These are phyloP conservation scores for Crataegus laevigata DNA, from an alignment of 306 rosid species.

Conservation along the genomic window DNA sequence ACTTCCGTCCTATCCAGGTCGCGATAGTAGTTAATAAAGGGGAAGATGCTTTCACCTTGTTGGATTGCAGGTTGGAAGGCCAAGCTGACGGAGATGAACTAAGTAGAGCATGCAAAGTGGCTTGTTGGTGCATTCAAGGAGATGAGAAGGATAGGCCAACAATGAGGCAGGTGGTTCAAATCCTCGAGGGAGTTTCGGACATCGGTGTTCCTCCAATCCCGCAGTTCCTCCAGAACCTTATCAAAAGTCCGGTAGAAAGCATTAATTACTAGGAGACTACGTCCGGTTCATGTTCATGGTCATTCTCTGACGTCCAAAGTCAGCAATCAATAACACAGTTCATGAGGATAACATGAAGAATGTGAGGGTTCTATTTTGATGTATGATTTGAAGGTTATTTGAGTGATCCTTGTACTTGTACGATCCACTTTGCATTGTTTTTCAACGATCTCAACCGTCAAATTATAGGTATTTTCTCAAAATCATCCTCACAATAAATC, in stretches of 20 bases:
- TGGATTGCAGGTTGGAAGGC: constrained; percentile 33
- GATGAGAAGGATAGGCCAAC: constrained; percentile 38
- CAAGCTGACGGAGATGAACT: constrained; percentile 32
- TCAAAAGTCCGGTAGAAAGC: not conserved
- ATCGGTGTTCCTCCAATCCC: constrained; percentile 11
- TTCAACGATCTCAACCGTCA: no score
- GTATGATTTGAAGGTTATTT: no score
- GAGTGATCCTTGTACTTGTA: no score
- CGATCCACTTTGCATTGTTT: no score
- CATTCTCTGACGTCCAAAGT: not conserved
- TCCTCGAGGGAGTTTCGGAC: constrained; percentile 40
- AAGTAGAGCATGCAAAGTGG: constrained; percentile 26
- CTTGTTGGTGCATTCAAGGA: constrained; percentile 51
- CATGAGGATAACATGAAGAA: no score
- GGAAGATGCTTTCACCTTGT: constrained; percentile 9
- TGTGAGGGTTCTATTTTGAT: no score
- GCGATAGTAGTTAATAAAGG: not conserved
- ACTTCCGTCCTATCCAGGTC: not conserved
- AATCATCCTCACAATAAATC: no score
- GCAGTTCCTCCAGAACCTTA: not conserved
- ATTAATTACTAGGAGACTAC: no score
- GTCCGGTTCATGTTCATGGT: no score
- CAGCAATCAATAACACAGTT: no score
- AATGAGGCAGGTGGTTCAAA: constrained; percentile 48
- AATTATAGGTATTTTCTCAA: no score